These are phyloP conservation scores for Aureobasidium zeae DNA, from an alignment of 2,329 filamentous ascomycete genomes.

Conservation along the genomic window DNA sequence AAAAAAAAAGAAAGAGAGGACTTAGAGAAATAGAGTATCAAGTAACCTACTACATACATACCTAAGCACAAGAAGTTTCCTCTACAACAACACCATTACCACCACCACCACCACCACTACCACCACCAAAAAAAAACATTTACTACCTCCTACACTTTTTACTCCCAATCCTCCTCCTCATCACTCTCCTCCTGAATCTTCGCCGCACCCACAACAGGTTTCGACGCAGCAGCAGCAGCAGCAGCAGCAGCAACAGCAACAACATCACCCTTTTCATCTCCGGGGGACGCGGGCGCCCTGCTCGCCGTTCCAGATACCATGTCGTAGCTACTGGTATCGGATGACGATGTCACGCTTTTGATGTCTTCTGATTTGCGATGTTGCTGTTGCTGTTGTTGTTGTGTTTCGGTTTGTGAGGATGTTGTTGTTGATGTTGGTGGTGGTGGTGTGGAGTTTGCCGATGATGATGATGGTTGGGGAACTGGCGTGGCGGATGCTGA, in stretches of 20 bases:
- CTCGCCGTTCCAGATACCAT: conserved; percentile 69
- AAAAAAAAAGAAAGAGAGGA: too few relatives aligned
- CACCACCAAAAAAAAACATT: too few relatives aligned
- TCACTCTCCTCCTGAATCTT: conserved; percentile 24
- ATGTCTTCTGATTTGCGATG: conserved; percentile 59
- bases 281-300: conserved; percentile 60
- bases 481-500: conserved; percentile 12
- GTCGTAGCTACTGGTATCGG: conserved; percentile 94
- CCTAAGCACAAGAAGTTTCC: too few relatives aligned
- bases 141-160: not conserved
- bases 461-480: conserved; percentile 17
- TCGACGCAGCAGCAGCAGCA: too few relatives aligned
- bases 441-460: conserved; percentile 46
- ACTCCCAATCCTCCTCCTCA: conserved; percentile 34
- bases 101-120: not conserved
- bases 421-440: too few relatives aligned
- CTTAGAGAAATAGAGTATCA: too few relatives aligned
- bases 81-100: not conserved
- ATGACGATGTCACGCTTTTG: conserved; percentile 82
- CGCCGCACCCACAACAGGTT: too few relatives aligned
- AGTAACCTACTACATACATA: too few relatives aligned
- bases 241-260: conserved; percentile 8
- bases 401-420: too few relatives aligned
- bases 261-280: conserved; percentile 40
- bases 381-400: too few relatives aligned